A percentile compares a stretch with the other conserved stretches of the same genome.
Evolutionary conservation across 164 flowering plant genomes (phyloP).

Genomic region (Aristolochia fimbriata): DNA sequence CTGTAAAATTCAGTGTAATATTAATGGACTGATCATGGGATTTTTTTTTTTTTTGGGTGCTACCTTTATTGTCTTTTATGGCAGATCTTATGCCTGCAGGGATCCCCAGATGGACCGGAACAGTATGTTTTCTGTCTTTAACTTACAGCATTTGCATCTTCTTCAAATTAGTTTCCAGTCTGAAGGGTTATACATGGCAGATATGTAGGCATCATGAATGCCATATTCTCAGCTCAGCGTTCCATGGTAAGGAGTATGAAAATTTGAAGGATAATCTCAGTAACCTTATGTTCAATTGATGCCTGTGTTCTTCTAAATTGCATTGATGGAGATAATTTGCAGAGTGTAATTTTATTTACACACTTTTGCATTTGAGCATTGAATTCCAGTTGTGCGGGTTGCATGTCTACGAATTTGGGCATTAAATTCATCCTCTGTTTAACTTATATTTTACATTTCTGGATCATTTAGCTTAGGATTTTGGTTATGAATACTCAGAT

Average conservation of each 20-base stretch:
- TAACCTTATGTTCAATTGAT: neutral
- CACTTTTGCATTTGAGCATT: too few species aligned
- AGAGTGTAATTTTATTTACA: too few species aligned
- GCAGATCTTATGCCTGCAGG: slow-evolving; percentile 95
- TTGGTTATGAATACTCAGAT: too few species aligned
- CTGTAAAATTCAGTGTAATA: neutral
- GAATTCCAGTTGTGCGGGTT: too few species aligned
- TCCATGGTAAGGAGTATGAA: slow-evolving; percentile 54
- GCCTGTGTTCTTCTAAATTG: too few species aligned
- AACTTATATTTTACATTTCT: too few species aligned
- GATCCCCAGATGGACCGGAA: slow-evolving; percentile 97
- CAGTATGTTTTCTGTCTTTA: slow-evolving; percentile 50
- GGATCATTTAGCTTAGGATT: too few species aligned
- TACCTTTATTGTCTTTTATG: too few species aligned
- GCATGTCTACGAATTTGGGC: too few species aligned
- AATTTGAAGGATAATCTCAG: neutral
- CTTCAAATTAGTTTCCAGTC: slow-evolving; percentile 3
- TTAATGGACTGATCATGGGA: neutral
- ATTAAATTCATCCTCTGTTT: too few species aligned
- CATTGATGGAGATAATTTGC: too few species aligned
- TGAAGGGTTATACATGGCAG: slow-evolving; percentile 32
- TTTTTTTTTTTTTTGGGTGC: neutral
- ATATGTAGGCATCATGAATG: slow-evolving; percentile 96
- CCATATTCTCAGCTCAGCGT: slow-evolving; percentile 96
- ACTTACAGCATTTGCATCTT: slow-evolving; percentile 7